phyloP scores from a whole-genome alignment of 768 basidiomycete species.

The Saitozyma sp. region DNA sequence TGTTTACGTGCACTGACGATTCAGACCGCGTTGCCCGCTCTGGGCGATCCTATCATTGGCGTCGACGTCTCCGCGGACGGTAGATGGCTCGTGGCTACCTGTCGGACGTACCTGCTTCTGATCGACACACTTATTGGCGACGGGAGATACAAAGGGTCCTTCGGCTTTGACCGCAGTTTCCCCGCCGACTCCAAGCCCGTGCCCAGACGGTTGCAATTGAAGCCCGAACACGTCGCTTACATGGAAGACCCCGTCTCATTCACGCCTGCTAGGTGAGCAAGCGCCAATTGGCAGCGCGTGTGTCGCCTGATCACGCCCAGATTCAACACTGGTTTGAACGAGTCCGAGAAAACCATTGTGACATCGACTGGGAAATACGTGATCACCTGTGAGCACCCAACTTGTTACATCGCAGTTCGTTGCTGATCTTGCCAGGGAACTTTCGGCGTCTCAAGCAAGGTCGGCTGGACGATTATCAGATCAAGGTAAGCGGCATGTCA shows the following conservation, averaged over 20 bases:
- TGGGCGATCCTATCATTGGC: constrained; percentile 92
- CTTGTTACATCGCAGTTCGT: not conserved
- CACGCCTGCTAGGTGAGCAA: constrained; percentile 79
- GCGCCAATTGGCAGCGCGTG: constrained; percentile 1
- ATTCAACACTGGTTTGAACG: constrained; percentile 86
- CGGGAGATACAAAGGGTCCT: constrained; percentile 74
- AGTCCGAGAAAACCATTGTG: constrained; percentile 90
- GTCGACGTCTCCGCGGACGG: constrained; percentile 93
- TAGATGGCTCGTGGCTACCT: constrained; percentile 92
- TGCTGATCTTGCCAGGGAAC: constrained; percentile 60
- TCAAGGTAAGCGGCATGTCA: constrained; percentile 61
- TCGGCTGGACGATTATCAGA: constrained; percentile 84
- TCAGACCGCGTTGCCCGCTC: constrained; percentile 82
- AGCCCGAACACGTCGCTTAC: constrained; percentile 87
- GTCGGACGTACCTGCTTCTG: constrained; percentile 85
- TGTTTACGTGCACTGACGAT: not conserved
- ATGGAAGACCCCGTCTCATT: constrained; percentile 86
- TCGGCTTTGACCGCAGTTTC: constrained; percentile 93
- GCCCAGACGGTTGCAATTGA: constrained; percentile 81
- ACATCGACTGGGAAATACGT: constrained; percentile 90
- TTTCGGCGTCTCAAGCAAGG: constrained; percentile 94
- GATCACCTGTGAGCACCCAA: constrained; percentile 67
- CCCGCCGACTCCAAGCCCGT: constrained; percentile 91
- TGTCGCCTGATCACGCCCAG: constrained; percentile 54
- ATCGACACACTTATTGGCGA: constrained; percentile 95